phyloP scores from a whole-genome alignment of 2,329 filamentous ascomycete species.

The Colletotrichum tanaceti region DNA sequence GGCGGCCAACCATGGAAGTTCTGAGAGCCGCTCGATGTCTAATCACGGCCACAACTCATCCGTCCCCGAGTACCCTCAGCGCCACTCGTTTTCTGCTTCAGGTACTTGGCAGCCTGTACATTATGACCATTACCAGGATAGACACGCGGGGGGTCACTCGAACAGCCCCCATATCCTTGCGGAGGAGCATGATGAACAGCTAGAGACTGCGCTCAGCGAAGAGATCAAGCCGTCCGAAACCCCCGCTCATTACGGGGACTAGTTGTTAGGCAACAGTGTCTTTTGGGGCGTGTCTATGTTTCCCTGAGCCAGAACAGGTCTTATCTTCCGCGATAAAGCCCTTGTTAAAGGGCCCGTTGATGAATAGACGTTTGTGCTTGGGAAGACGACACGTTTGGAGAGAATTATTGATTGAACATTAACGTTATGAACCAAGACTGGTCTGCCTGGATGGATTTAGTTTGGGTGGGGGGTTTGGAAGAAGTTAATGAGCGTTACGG shows the following conservation, averaged over 20 bases:
- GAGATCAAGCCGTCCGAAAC: neutral
- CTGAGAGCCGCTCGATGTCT: neutral
- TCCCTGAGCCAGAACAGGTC: neutral
- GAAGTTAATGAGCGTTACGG: slow-evolving; percentile 2
- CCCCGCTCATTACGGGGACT: neutral
- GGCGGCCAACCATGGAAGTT: no score
- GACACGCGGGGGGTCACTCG: neutral
- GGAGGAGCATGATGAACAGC: neutral
- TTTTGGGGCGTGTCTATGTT: neutral
- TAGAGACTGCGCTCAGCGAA: neutral
- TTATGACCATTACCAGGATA: neutral
- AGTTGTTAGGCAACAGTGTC: neutral
- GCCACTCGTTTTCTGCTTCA: neutral
- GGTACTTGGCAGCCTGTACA: no score
- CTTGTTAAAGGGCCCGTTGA: neutral
- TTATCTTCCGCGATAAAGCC: neutral
- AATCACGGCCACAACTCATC: neutral
- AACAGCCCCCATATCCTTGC: neutral
- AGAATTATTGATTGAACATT: neutral
- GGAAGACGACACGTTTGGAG: neutral
- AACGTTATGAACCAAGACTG: no score
- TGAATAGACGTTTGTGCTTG: neutral
- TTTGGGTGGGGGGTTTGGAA: neutral
- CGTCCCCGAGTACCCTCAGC: neutral
- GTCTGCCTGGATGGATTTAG: neutral